Base-by-base conservation (phyloP, 1,284 basidiomycete species). In the Tilletia setariae region DNA sequence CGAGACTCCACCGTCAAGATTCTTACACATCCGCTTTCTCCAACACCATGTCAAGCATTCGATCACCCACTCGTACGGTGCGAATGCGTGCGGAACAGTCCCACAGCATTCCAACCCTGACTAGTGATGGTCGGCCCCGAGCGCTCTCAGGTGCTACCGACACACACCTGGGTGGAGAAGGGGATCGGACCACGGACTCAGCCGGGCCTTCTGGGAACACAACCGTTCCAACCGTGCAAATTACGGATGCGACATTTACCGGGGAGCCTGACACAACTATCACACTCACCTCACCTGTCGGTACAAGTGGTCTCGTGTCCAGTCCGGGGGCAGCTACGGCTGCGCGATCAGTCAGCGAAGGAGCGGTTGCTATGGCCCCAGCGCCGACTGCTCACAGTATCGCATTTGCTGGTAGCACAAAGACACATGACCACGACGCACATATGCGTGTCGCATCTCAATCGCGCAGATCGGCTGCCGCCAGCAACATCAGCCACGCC, bases 331-430 rank as follows among this genome's bases (percentile, higher is more conserved):
- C 46, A 16, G 16, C 16, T 16, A 49, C 6, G 19, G 46, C 19
- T 49, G 15, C 13, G 7, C n/a, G 30, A 49, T n/a, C 65, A 62
- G 72, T 28, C 11, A 11, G 35, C 35, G 35, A 40, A 4, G 35
- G 35, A 6, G 35, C 6, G 4, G 35, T 40, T 71, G 63, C 72
- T 68, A 47, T 66, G 70, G 28, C 35, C 66, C n/a, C 69, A 61
- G 64, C 56, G 59, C 44, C 64, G 32, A 46, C 64, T 43, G 47
- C 63, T 15, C 62, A 25, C 21, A 65, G 43, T 32, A 44, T 30
- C 0, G 67, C 21, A 1, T 49, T 9, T 15, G 65, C 46, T 15
- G 64, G 64, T 40, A 1, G 25, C 25, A 49, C 30, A 53, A 25
- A 9, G 40, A 6, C 13, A 46, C 16, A 19, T 46, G 63, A 64